Percentiles rank a stretch among this genome's conserved stretches.
Conservation (phyloP, 352 stramenopile species). For the Lagenidium giganteum region DNA sequence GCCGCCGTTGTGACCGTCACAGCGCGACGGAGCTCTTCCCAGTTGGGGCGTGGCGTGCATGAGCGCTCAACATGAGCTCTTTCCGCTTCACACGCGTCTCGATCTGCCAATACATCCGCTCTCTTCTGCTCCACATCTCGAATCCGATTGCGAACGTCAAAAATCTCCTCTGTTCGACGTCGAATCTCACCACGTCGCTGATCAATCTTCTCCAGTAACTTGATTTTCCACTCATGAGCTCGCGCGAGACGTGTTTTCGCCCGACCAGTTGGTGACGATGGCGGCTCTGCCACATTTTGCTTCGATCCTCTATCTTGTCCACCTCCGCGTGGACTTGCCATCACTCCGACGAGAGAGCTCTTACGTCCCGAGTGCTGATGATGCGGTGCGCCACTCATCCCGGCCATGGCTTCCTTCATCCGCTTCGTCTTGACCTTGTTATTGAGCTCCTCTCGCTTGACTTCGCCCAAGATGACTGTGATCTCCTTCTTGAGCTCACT, state of each 20-base stretch:
- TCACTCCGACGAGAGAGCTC: conserved; percentile 11
- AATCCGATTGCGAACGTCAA: conserved; percentile 44
- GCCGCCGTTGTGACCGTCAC: conserved; percentile 50
- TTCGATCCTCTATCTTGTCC: no score
- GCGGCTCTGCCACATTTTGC: not conserved
- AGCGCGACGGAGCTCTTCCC: conserved; percentile 46
- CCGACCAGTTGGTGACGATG: not conserved
- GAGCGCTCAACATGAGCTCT: conserved; percentile 39
- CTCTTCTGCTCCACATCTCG: conserved; percentile 25
- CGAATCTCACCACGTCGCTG: conserved; percentile 26
- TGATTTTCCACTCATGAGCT: conserved; percentile 4
- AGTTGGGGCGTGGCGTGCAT: conserved; percentile 62
- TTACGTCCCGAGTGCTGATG: conserved; percentile 9
- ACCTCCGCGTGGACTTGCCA: no score
- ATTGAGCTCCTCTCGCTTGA: conserved; percentile 51
- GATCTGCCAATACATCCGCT: conserved; percentile 14
- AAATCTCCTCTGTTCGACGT: conserved; percentile 50
- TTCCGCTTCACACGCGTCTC: conserved; percentile 25
- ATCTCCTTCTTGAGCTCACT: conserved; percentile 68
- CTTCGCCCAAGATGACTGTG: conserved; percentile 23
- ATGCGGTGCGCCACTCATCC: not conserved
- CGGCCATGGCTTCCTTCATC: conserved; percentile 31
- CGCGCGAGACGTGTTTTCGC: conserved; percentile 11
- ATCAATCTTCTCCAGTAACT: conserved; percentile 21
- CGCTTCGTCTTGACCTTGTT: conserved; percentile 50